Percentiles rank a stretch among this genome's conserved stretches.
These are phyloP conservation scores for Chlorella sorokiniana DNA, from an alignment of 139 green algal species.

Conservation along the genomic window DNA sequence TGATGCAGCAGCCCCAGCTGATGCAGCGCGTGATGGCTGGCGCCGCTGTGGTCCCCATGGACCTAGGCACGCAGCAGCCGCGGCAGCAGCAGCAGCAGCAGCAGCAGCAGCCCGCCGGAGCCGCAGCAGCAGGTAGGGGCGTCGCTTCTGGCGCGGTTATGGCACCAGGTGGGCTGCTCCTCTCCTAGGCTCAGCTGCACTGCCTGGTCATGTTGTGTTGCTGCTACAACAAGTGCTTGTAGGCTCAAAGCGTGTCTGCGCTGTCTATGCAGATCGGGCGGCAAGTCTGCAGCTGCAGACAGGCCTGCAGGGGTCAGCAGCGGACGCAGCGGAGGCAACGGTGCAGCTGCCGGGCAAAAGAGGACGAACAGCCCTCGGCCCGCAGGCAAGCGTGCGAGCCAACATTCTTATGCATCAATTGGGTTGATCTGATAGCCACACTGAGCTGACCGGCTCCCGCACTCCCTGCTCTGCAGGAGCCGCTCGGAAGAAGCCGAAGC, in stretches of 20 bases:
- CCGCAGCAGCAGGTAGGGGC: no score
- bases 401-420: not conserved
- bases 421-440: not conserved
- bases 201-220: no score
- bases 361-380: conserved; percentile 12
- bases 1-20: not conserved
- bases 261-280: no score
- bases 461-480: not conserved
- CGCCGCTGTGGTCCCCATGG: not conserved
- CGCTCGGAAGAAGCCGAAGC: conserved; percentile 20
- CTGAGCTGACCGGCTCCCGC: not conserved
- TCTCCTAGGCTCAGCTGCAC: no score
- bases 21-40: not conserved
- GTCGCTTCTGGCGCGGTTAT: no score
- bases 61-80: not conserved
- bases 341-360: not conserved
- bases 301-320: not conserved
- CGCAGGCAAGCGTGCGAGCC: not conserved
- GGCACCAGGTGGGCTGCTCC: no score
- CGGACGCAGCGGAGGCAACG: not conserved
- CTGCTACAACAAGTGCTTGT: no score
- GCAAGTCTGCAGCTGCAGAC: no score
- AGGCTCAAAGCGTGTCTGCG: no score
- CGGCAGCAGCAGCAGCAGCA: no score
- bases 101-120: no score